Base-by-base conservation (phyloP, 2,329 filamentous ascomycete genomes). In the Emydomyces testavorans region DNA sequence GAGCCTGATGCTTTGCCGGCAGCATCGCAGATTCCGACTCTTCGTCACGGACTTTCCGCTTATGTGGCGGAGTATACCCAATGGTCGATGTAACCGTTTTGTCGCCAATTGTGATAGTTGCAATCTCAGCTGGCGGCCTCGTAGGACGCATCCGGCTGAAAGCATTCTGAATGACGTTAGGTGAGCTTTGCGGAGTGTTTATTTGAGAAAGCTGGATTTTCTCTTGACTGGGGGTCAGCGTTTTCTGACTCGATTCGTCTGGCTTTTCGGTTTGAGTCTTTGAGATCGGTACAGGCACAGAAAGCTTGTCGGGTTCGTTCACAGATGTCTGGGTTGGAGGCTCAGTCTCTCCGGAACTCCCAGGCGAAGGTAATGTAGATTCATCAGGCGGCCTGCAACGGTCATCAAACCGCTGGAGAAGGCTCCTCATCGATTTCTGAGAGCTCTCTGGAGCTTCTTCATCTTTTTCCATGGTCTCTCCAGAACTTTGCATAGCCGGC, bases 61-160 rank as follows among this genome's bases (percentile, higher is more conserved):
- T 69, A 21, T 54, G 60, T 21, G 63, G 58, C 3, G 70, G 59
- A 42, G 75, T 70, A 42, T 71, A 75, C 1, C 82, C 82, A 54
- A 87, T 73, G 26, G 79, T 73, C 16, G 79, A 80, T 0, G 77
- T 82, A 4, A 79, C 73, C 0, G 80, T 85, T 38, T 73, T 75
- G 52, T 80, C 73, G 1, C 83, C 85, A 46, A 90, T 78, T 0
- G 82, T 88, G 40, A 90, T 84, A 1, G 82, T 85, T 16, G 84
- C 83, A 44, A 81, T 68, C 56, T 85, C 80, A 23, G 74, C 66
- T 1, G 76, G 74, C 1, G 74, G 67, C 28, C 82, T 74, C 58
- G 78, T 83, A 1, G 75, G 72, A 13, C 79, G 71, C 76, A 82
- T 81, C 15, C 76, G 72, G 60, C 80, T 76, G 55, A 81, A 81